Conservation (phyloP, 768 basidiomycete genomes). For the Serendipita sp. region DNA sequence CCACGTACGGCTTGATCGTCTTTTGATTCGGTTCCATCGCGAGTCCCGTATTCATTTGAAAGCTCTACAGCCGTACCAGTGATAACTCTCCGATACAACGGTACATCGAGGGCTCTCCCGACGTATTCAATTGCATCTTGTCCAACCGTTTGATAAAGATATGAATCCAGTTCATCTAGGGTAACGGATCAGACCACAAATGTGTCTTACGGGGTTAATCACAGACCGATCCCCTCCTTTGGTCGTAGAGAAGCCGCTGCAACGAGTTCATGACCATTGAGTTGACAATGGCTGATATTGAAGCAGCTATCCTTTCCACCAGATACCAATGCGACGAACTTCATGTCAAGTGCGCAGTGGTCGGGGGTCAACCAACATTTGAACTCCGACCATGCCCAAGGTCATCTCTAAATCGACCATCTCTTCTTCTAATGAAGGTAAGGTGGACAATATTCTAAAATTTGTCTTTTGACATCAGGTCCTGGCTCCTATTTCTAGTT, state of each 20-base stretch:
- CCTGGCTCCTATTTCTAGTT: conserved; percentile 25
- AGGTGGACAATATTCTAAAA: not conserved
- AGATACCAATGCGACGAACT: conserved; percentile 85
- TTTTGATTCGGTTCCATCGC: conserved; percentile 30
- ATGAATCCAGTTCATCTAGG: conserved; percentile 96
- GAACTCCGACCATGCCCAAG: conserved; percentile 52
- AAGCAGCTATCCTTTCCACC: conserved; percentile 98
- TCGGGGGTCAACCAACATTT: not conserved
- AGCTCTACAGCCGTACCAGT: conserved; percentile 65
- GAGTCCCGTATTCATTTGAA: conserved; percentile 71
- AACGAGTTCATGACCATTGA: conserved; percentile 73
- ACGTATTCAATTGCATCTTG: conserved; percentile 83
- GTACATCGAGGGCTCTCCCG: conserved; percentile 69
- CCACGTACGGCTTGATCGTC: conserved; percentile 23
- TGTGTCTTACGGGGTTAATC: conserved; percentile 8
- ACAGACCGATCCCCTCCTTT: conserved; percentile 65
- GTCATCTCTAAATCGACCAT: conserved; percentile 79
- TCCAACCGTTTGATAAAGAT: conserved; percentile 97
- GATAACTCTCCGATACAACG: conserved; percentile 71
- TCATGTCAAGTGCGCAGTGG: conserved; percentile 33
- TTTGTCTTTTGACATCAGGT: not conserved
- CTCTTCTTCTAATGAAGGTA: conserved; percentile 77
- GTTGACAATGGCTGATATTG: conserved; percentile 77
- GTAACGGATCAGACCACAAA: conserved; percentile 10
- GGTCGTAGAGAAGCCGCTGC: conserved; percentile 84